Base-by-base conservation (phyloP, 2,329 filamentous ascomycete genomes). In the Beauveria australis region DNA sequence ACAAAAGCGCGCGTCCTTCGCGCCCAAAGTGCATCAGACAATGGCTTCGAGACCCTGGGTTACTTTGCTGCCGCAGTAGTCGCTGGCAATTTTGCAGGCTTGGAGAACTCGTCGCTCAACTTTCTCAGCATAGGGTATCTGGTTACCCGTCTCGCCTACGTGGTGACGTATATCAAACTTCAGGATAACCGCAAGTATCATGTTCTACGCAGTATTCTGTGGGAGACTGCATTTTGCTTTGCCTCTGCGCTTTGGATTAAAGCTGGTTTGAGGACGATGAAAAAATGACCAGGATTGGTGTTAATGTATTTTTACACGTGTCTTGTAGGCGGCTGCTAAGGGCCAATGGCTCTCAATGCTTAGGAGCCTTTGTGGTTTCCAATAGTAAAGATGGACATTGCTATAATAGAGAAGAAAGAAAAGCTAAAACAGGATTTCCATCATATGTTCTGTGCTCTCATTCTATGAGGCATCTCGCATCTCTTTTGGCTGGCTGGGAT, bases 1-100 rank as follows among this genome's bases (percentile, higher is more conserved):
- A 75, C 75, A n/a, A 79, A 85, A 67, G 84, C 82, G 67, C 75
- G 76, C 53, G 74, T 77, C 14, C 68, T 85, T 40, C 76, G 80
- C 52, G 72, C 76, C 7, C 78, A 84, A 67, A 79, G 81, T 18
- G 74, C 76, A 3, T 53, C 64, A 7, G 62, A 64, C 53, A 75
- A 75, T 66, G 69, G 65, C 55, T 67, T 72, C 53, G 73, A 75
- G 65, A 70, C 69, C 7, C 61, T 75, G 9, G 71, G 69, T n/a
- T 65, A 72, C 61, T 73, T 69, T 65, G 68, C 72, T 2, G 70
- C 66, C 7, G 70, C 67, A 43, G 67, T 77, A 14, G 68, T 74
- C 43, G 74, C 75, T 10, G 75, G 72, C 61, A 76, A 75, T 62
- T 64, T 64, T 6, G 67, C 74, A 8, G 68, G 70, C 26, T 68